These are phyloP conservation scores for Tetradesmus obliquus DNA, from an alignment of 139 green algal species.

Conservation along the genomic window DNA sequence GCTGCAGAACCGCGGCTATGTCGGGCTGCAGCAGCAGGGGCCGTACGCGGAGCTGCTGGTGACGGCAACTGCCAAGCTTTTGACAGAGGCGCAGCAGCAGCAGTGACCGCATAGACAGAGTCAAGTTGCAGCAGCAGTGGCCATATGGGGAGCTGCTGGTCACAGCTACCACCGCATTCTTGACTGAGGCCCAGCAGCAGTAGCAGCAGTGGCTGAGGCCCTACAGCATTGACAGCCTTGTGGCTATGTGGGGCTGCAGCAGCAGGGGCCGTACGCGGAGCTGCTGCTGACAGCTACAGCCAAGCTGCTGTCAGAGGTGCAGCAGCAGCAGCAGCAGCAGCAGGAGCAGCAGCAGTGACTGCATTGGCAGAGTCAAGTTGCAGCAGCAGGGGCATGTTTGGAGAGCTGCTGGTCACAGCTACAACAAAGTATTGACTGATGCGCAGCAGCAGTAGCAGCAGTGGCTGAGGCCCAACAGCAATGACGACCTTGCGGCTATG, in stretches of 20 bases:
- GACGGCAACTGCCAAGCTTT: not conserved
- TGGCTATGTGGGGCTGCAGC: slow-evolving; percentile 26
- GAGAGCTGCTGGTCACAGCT: too few relatives aligned
- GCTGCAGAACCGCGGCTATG: slow-evolving; percentile 58
- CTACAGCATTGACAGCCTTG: slow-evolving; percentile 49
- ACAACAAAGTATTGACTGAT: too few relatives aligned
- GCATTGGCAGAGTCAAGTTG: too few relatives aligned
- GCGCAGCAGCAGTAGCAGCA: not conserved
- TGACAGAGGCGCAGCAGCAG: not conserved
- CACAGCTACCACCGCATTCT: slow-evolving; percentile 50
- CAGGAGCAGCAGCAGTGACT: not conserved
- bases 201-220: not conserved
- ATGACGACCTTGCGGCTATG: too few relatives aligned
- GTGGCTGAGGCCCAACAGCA: not conserved
- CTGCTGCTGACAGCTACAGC: slow-evolving; percentile 53
- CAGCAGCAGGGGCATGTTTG: too few relatives aligned
- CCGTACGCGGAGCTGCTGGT: slow-evolving; percentile 70
- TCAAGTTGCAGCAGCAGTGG: not conserved
- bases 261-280: slow-evolving; percentile 66
- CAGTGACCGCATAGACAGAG: not conserved
- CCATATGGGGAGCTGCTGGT: slow-evolving; percentile 33
- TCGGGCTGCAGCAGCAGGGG: slow-evolving; percentile 60
- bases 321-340: not conserved
- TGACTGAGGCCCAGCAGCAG: slow-evolving; percentile 60
- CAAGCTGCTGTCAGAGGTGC: not conserved